Percentiles rank a stretch among this genome's conserved stretches.
These are phyloP conservation scores for Diaporthe eres DNA, from an alignment of 2,329 filamentous ascomycete species.

Conservation along the genomic window DNA sequence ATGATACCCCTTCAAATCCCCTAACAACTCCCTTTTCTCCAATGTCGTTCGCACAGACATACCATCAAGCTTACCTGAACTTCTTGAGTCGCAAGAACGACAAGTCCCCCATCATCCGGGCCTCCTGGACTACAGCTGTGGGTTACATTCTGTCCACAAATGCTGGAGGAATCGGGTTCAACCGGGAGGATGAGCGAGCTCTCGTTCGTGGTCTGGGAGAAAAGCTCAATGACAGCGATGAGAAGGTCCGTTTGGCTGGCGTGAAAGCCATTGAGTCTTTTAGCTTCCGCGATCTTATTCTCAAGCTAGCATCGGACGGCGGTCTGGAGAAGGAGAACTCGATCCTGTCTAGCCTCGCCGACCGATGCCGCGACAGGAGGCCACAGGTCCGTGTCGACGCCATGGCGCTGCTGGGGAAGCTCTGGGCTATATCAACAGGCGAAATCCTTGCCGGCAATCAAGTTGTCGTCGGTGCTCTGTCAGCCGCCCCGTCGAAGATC, in stretches of 20 bases:
- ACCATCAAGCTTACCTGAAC: constrained; percentile 83
- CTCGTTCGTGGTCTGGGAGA: constrained; percentile 83
- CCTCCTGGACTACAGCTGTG: constrained; percentile 87
- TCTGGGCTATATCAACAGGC: constrained; percentile 94
- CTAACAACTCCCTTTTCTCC: constrained; percentile 88
- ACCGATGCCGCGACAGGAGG: constrained; percentile 90
- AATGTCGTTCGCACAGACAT: constrained; percentile 89
- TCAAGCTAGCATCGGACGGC: constrained; percentile 84
- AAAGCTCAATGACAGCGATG: constrained; percentile 89
- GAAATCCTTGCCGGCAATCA: constrained; percentile 90
- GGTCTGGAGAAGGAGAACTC: constrained; percentile 83
- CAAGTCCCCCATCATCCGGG: constrained; percentile 85
- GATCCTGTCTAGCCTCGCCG: constrained; percentile 84
- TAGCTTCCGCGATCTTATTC: constrained; percentile 82
- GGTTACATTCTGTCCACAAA: constrained; percentile 92
- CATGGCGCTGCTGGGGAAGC: constrained; percentile 84
- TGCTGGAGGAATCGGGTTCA: constrained; percentile 89
- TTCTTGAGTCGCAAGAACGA: constrained; percentile 90
- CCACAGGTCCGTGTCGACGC: constrained; percentile 86
- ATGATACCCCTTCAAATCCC: constrained; percentile 69
- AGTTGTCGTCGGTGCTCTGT: constrained; percentile 79
- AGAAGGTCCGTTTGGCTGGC: constrained; percentile 91
- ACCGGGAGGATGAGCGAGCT: constrained; percentile 82
- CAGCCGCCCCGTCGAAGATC: constrained; percentile 86
- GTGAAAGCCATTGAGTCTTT: constrained; percentile 88